A percentile compares a stretch with the other conserved stretches of the same genome.
These are phyloP conservation scores for Exophiala xenobiotica DNA, from an alignment of 2,329 filamentous ascomycete species.

Conservation along the genomic window DNA sequence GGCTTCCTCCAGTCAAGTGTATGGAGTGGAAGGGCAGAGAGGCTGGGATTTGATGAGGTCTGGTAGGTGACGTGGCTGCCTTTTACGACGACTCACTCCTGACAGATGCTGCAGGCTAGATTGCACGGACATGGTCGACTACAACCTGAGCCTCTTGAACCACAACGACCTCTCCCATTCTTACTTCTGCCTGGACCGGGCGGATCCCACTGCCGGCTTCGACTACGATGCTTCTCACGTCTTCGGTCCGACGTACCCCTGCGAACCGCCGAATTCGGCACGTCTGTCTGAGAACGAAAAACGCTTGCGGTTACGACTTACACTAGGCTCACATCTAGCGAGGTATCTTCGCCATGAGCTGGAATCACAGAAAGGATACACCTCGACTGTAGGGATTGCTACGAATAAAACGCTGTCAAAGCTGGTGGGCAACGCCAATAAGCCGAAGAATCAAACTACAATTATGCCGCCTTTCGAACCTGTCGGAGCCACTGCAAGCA, in stretches of 20 bases:
- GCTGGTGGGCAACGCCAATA: constrained; percentile 77
- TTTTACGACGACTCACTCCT: constrained; percentile 11
- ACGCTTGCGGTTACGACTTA: constrained; percentile 59
- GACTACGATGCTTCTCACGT: constrained; percentile 68
- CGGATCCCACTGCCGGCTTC: constrained; percentile 79
- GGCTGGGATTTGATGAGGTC: constrained; percentile 88
- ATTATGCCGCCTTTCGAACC: constrained; percentile 64
- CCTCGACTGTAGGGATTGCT: constrained; percentile 81
- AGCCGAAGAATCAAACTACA: constrained; percentile 84
- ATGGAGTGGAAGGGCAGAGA: constrained; percentile 76
- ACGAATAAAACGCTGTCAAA: constrained; percentile 87
- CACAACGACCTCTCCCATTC: constrained; percentile 61
- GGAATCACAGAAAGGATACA: constrained; percentile 77
- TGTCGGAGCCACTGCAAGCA: constrained; percentile 39
- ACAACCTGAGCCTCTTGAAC: constrained; percentile 74
- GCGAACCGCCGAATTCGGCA: background rate
- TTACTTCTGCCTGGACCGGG: constrained; percentile 74
- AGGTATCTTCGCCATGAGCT: constrained; percentile 69
- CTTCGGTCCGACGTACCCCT: constrained; percentile 63
- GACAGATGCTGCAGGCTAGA: constrained; percentile 58
- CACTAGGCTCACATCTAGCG: constrained; percentile 79
- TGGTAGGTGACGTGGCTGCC: constrained; percentile 51
- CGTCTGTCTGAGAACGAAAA: constrained; percentile 25
- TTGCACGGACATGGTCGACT: constrained; percentile 80
- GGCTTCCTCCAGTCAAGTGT: constrained; percentile 68